Evolutionary conservation across 768 basidiomycete species (phyloP), one percentile per base, ranked within the genome.

Genomic region (Coprinopsis marcescibilis): DNA sequence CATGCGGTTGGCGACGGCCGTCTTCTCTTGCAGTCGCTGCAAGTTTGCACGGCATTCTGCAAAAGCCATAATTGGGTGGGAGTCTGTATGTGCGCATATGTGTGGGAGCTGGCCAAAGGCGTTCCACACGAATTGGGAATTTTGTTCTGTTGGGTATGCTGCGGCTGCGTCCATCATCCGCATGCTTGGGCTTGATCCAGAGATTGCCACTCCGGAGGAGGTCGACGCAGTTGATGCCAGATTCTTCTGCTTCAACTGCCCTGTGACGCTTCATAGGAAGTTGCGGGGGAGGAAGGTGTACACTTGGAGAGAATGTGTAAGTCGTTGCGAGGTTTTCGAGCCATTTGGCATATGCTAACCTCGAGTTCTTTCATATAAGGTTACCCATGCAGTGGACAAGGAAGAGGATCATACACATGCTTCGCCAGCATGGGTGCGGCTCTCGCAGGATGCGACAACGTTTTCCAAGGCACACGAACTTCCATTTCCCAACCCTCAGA

Each of bases 241-340:
- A 35, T 49, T 49, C 33, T 43, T 49, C 41, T 49, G 48, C 20
- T n/a, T 10, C 17, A 49, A 49, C 26, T 49, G 48, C 23, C 48
- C 48, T 13, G 40, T 43, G 33, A 49, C 30, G 21, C 8, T 33
- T 3, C 42, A 43, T 49, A 24, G 34, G 42, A 42, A 43, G 34
- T 14, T 49, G 25, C 48, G 42, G 20, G 48, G 48, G 7, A 24
- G 48, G 33, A 49, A 51, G 33, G 50, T 46, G 19, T 43, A 39
- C 27, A 51, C 46, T 15, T 51, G 50, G 50, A 47, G 50, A 25
- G 50, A 48, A 46, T 51, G 46, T 41, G 50, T 51, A 33, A 8
- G 49, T 46, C 21, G 14, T 26, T 17, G 21, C 21, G 6, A 10
- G 8, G 8, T 30, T 41, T 14, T 24, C 36, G 3, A 15, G n/a